Base-by-base conservation (phyloP, 2,329 filamentous ascomycete genomes). In the Coniochaeta pulveracea region DNA sequence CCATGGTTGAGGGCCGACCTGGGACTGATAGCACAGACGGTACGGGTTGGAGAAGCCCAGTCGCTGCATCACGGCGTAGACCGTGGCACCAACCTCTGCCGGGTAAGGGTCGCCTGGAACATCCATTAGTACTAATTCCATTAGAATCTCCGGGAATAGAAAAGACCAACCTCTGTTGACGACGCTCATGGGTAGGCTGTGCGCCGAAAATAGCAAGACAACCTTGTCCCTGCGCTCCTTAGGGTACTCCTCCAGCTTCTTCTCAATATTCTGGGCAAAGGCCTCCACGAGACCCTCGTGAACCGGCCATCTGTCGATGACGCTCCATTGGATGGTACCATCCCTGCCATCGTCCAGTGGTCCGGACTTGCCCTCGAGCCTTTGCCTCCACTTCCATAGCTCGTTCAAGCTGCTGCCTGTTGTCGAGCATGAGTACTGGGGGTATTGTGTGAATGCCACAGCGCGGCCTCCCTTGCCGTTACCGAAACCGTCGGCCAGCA, bases 401-500 rank as follows among this genome's bases (percentile, higher is more conserved):
- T 98, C 91, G 50, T 98, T 98, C 37, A 98, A 61, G 41, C 85
- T 94, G 56, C 85, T 94, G 15, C 91, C 91, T 0, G 91, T 98
- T 2, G 91, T 98, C 14, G 86, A 94, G 62, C 93, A 98, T 14
- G 85, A 94, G 59, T 98, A 98, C 55, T 98, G 91, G 3, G 91
- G 91, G 49, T 98, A 98, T 58, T 98, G 91, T 18, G 89, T 95
- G 52, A 98, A 98, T 2, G 91, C 91, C 4, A 98, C 86, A 2
- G 93, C 91, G 37, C 91, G 74, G 3, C 89, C 89, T n/a, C 88
- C 88, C 39, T 76, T 85, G 4, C 89, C 88, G 34, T 78, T 75
- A 9, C 88, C 89, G 51, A 96, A 94, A 0, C 91, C 91, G 53
- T 98, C 91, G 6, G 76, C 76, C 16, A 98, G 61, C 42, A 98